Conservation (phyloP, 805 yeast genomes). For the Alloascoidea africana region DNA sequence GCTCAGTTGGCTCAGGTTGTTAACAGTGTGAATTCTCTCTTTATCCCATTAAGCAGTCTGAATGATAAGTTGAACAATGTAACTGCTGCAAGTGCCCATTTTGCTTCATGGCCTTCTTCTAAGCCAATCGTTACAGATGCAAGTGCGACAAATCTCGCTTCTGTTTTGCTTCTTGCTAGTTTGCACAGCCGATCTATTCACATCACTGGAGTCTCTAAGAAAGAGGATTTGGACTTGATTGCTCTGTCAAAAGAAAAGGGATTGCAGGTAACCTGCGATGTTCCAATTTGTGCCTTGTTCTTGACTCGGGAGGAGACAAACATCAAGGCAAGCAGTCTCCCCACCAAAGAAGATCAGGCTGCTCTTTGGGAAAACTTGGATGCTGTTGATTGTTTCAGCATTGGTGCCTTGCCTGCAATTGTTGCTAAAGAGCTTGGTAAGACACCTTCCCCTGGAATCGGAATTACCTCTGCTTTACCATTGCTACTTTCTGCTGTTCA, state of each 20-base stretch:
- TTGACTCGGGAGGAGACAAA: slow-evolving; percentile 51
- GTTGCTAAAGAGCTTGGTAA: slow-evolving; percentile 53
- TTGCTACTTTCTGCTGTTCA: slow-evolving; percentile 68
- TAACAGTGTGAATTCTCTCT: slow-evolving; percentile 59
- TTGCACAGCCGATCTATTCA: slow-evolving; percentile 76
- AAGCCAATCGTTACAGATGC: slow-evolving; percentile 91
- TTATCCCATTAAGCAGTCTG: slow-evolving; percentile 66
- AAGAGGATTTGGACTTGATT: slow-evolving; percentile 72
- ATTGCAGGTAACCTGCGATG: slow-evolving; percentile 80
- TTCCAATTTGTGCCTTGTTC: slow-evolving; percentile 66
- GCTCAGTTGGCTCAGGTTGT: slow-evolving; percentile 46
- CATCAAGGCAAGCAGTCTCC: slow-evolving; percentile 58
- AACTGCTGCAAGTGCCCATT: slow-evolving; percentile 64
- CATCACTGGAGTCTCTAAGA: slow-evolving; percentile 70
- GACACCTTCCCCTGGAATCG: slow-evolving; percentile 53
- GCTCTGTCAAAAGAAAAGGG: slow-evolving; percentile 75
- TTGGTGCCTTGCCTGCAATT: slow-evolving; percentile 65
- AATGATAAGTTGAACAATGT: slow-evolving; percentile 43
- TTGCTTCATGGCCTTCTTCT: slow-evolving; percentile 67
- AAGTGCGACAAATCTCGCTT: slow-evolving; percentile 82
- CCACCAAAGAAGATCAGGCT: slow-evolving; percentile 66
- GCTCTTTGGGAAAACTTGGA: slow-evolving; percentile 68
- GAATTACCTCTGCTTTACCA: slow-evolving; percentile 70
- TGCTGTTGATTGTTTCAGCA: slow-evolving; percentile 71
- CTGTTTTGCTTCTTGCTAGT: slow-evolving; percentile 77